Base-by-base conservation (phyloP, 345 rosid genomes). In the Sonneratia caseolaris region DNA sequence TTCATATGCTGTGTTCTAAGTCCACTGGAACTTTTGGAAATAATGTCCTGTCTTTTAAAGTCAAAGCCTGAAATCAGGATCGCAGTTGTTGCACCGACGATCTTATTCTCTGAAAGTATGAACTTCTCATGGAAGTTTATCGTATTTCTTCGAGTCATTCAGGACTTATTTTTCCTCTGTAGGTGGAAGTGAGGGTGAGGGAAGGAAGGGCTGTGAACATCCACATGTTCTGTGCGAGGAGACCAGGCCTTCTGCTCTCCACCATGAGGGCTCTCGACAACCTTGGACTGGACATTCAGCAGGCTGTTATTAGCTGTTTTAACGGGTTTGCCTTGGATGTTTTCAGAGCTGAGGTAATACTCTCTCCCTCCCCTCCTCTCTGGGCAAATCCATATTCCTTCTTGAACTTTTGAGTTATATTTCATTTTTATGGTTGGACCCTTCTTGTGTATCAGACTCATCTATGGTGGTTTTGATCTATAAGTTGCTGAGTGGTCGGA, bases 151-250 rank as follows among this genome's bases (percentile, higher is more conserved):
- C 18, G 2, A 15, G 7, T 56, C 62, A 56, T 59, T 24, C 35
- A 4, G 71, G 7, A 7, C 27, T 3, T 56, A 67, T 56, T 36
- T 77, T 48, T 12, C 37, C 73, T 72, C 71, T 53, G 38, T 71
- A 94, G 96, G 97, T 94, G 83, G 98, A 94, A 84, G 98, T 94
- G 70, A 87, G 87, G 76, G 74, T 83, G 69, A 89, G 98, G 77
- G 98, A 94, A 88, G 97, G 97, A 72, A 85, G 96, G 82, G 96
- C 95, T 62, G 98, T 94, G 77, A 94, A 94, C 84, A 94, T 94
- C 73, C 98, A 94, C 79, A 94, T 94, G 98, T 90, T 94, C 55
- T 91, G 96, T 81, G 89, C 87, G 18, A 89, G 97, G 70, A 90
- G 95, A 78, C 97, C 97, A 0, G 98, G 98, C 69, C 88, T 94